Conservation (phyloP, 1,284 basidiomycete genomes). For the Sutorius eximius region DNA sequence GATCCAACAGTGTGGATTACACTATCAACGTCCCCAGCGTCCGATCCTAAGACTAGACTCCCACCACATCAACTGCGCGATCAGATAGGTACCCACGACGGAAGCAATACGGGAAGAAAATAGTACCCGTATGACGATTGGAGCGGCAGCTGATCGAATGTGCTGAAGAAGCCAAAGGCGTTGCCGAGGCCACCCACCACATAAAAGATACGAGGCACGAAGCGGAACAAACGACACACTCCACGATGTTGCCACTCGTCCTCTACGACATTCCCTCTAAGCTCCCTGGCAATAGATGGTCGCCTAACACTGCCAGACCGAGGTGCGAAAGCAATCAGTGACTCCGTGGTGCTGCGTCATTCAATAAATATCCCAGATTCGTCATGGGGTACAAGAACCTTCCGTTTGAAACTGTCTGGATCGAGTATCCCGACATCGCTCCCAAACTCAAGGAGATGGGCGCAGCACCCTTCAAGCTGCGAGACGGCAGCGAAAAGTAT, state of each 20-base stretch:
- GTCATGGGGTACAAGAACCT: conserved; percentile 34
- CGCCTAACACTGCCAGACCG: conserved; percentile 27
- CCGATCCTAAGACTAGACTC: not conserved
- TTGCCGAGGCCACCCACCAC: not conserved
- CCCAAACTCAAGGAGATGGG: conserved; percentile 30
- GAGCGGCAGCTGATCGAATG: not conserved
- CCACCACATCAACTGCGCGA: not conserved
- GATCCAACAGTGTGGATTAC: not conserved
- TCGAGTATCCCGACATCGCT: conserved; percentile 34
- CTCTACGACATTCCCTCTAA: conserved; percentile 33
- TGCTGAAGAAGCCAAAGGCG: conserved; percentile 5
- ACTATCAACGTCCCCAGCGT: not conserved
- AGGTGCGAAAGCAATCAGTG: conserved; percentile 12
- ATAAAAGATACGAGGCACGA: conserved; percentile 1
- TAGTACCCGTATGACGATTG: not conserved
- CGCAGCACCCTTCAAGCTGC: conserved; percentile 19
- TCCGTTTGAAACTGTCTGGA: conserved; percentile 31
- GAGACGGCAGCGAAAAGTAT: conserved; percentile 16
- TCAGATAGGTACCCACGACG: not conserved
- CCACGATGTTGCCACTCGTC: conserved; percentile 23
- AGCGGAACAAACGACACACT: not conserved
- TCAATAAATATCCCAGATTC: conserved; percentile 16
- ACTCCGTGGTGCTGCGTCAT: not conserved
- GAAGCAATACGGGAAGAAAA: not conserved
- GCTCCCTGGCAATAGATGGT: conserved; percentile 17